phyloP scores from a whole-genome alignment of 192 early-diverging fungal genomes.

The Backusella parvicylindrica region DNA sequence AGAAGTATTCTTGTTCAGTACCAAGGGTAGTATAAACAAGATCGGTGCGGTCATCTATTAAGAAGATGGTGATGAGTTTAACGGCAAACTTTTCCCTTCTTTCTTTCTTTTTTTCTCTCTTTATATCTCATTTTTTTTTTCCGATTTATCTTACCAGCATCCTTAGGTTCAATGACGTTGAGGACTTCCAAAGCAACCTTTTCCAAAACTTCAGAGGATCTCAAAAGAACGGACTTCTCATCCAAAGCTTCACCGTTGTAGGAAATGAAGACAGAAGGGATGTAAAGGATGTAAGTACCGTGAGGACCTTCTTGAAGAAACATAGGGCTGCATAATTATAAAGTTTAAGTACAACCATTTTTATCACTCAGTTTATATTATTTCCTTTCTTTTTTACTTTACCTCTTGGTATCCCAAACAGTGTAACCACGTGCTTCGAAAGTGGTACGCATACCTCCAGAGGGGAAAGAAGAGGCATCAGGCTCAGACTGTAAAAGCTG shows the following conservation, averaged over 20 bases:
- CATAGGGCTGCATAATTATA: conserved; percentile 70
- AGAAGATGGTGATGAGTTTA: background rate
- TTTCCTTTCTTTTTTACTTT: background rate
- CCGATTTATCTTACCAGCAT: conserved; percentile 14
- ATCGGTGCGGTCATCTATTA: conserved; percentile 40
- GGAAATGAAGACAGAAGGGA: conserved; percentile 97
- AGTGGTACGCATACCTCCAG: conserved; percentile 94
- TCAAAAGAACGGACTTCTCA: conserved; percentile 95
- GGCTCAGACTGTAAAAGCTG: conserved; percentile 98
- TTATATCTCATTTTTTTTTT: background rate
- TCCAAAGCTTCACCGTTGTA: conserved; percentile 99
- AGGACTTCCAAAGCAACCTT: conserved; percentile 78
- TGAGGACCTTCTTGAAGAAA: conserved; percentile 91
- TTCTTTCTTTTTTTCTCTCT: background rate
- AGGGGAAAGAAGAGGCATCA: conserved; percentile 98
- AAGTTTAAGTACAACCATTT: background rate
- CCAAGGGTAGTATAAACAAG: conserved; percentile 92
- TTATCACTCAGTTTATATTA: background rate
- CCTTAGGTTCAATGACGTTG: conserved; percentile 58
- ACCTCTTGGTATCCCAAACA: conserved; percentile 91
- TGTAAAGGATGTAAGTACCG: conserved; percentile 88
- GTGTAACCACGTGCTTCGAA: conserved; percentile 99
- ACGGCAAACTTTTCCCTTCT: background rate
- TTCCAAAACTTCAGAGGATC: conserved; percentile 86
- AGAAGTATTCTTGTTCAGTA: conserved; percentile 98